phyloP scores from a whole-genome alignment of 495 filamentous ascomycete species.

The Opeltia flavorubescens region DNA sequence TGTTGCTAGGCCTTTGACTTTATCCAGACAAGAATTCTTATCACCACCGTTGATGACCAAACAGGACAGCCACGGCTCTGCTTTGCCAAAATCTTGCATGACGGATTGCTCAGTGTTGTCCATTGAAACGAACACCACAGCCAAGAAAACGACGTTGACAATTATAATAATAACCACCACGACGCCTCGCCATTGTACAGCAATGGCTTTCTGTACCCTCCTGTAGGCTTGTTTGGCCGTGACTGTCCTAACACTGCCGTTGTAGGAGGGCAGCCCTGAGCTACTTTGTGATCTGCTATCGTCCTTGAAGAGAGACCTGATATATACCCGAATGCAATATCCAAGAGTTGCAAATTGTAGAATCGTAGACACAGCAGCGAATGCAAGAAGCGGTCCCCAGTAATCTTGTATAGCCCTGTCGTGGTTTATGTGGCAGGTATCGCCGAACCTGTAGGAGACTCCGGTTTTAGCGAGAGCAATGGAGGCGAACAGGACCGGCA shows the following conservation, averaged over 20 bases:
- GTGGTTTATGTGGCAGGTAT: slow-evolving; percentile 86
- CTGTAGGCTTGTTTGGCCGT: slow-evolving; percentile 80
- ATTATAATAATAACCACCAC: slow-evolving; percentile 76
- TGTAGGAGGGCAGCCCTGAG: slow-evolving; percentile 61
- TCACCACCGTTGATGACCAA: slow-evolving; percentile 43
- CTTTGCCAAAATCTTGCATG: slow-evolving; percentile 35
- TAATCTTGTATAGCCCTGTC: slow-evolving; percentile 64
- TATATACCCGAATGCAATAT: slow-evolving; percentile 91
- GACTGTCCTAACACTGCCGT: slow-evolving; percentile 61
- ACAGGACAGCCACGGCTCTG: slow-evolving; percentile 58
- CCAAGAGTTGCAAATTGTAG: slow-evolving; percentile 74
- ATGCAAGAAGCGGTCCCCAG: slow-evolving; percentile 77
- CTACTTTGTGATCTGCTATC: slow-evolving; percentile 45
- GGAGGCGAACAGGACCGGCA: slow-evolving; percentile 58
- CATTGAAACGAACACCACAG: slow-evolving; percentile 75
- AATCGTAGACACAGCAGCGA: slow-evolving; percentile 62
- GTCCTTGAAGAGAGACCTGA: slow-evolving; percentile 66
- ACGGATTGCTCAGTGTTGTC: slow-evolving; percentile 52
- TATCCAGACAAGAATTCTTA: slow-evolving; percentile 47
- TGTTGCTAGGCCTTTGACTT: slow-evolving; percentile 45
- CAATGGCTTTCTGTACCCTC: slow-evolving; percentile 71
- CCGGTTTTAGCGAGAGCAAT: slow-evolving; percentile 73
- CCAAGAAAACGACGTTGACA: slow-evolving; percentile 80
- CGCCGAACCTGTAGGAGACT: slow-evolving; percentile 85
- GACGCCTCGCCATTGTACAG: slow-evolving; percentile 88